Evolutionary conservation across 352 stramenopile genomes (phyloP).

Genomic region (Phytophthora quininea): DNA sequence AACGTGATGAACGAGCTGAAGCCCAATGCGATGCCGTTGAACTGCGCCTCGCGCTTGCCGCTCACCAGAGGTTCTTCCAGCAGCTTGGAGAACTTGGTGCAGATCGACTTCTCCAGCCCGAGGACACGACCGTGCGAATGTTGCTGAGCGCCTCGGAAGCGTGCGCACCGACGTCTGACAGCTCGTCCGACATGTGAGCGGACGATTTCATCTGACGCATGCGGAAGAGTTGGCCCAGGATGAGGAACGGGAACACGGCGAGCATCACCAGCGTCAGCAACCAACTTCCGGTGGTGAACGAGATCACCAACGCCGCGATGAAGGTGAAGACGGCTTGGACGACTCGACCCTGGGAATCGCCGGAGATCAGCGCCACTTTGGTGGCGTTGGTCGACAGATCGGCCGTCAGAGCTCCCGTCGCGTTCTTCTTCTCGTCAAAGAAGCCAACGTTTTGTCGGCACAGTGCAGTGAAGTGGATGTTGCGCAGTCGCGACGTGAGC

Average conservation of each 20-base stretch:
- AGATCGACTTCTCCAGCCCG: constrained; percentile 28
- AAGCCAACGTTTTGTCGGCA: constrained; percentile 55
- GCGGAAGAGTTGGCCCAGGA: constrained; percentile 41
- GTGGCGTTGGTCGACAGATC: constrained; percentile 59
- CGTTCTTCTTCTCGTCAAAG: constrained; percentile 72
- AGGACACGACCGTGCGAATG: constrained; percentile 47
- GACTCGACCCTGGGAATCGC: constrained; percentile 52
- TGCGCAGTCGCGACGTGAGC: constrained; percentile 47
- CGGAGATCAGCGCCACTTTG: constrained; percentile 47
- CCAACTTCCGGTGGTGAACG: constrained; percentile 66
- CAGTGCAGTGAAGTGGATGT: constrained; percentile 50
- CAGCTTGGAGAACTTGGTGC: constrained; percentile 16
- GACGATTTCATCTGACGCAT: constrained; percentile 32
- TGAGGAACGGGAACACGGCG: constrained; percentile 60
- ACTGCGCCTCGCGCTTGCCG: constrained; percentile 27
- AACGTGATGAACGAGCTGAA: constrained; percentile 66
- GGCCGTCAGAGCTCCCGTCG: constrained; percentile 51
- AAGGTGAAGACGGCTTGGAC: constrained; percentile 53
- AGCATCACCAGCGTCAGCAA: constrained; percentile 70
- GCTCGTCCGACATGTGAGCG: constrained; percentile 21
- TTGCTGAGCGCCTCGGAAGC: constrained; percentile 44
- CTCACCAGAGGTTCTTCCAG: constrained; percentile 30
- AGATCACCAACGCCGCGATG: constrained; percentile 54
- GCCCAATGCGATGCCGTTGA: constrained; percentile 49
- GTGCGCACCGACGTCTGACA: constrained; percentile 37